Base-by-base conservation (phyloP, 306 rosid species). In the Lablab purpureus region DNA sequence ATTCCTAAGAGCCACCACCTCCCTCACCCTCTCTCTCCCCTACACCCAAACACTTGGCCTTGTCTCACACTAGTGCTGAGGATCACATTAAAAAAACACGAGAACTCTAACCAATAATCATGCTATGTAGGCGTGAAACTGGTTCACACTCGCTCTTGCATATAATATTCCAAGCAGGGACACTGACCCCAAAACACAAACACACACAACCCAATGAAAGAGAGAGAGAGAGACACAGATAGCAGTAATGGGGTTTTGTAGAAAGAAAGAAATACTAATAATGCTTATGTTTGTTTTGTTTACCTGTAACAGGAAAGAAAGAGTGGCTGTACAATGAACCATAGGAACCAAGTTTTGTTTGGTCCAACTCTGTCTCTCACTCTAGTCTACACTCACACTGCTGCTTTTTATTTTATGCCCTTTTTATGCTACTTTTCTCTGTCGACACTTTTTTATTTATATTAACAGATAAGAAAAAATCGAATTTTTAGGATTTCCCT, bases 401-500 rank as follows among this genome's bases (percentile, higher is more conserved):
- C 58, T 18, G 71, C 74, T 62, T 43, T 2, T 50, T 43, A 27
- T 30, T 70, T 67, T 84, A 19, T 71, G 19, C 18, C 32, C 69
- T 81, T 45, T 78, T 75, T 22, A 67, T 67, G 73, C 55, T 67
- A 23, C 75, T 84, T 32, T 75, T 67, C 55, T 23, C 73, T 22
- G 51, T 75, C 67, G 66, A 77, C 27, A 22, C 65, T 22, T 34
- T 32, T 79, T 79, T 62, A 56, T 84, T 69, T 68, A 84, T 55
- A 14, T 54, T 25, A 85, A 83, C 81, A 71, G 51, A 47, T 77
- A 71, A 71, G 37, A 36, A 73, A 84, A 87, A 86, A 88, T 83
- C 91, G 88, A 91, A 85, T 85, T 85, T 91, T 74, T 82, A 62
- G 75, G 92, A 87, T 93, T 93, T 91, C 88, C 87, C 82, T 55